Evolutionary conservation across 2,329 filamentous ascomycete species (phyloP), one percentile per base, ranked within the genome.

Genomic region (Shiraia sp.): DNA sequence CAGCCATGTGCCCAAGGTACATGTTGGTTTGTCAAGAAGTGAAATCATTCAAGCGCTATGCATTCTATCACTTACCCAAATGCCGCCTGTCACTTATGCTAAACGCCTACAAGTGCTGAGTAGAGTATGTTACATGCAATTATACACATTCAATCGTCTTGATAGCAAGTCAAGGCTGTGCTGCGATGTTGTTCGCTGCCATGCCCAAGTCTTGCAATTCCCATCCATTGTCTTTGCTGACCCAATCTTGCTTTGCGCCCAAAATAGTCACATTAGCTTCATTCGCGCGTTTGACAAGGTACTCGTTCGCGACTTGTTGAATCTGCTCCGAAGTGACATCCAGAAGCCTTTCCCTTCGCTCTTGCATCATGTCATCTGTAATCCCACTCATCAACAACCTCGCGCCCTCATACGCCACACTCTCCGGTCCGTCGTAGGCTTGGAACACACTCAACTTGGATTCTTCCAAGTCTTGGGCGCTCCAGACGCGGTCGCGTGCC

Each of bases 401-500:
- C 83, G 95, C 88, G 25, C 92, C 93, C 68, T 97, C 92, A 36
- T 87, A 79, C 65, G 87, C 93, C 15, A 97, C 90, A 27, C 88
- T 86, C 56, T 86, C 80, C 1, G 93, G 93, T 9, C 92, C 92
- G 69, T 99, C 93, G 8, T 96, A 81, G 25, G 81, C 78, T 70
- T 99, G 91, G 77, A 99, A 99, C 10, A 96, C 86, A 19, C 88
- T 90, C 27, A 99, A 82, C 73, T 99, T 99, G 49, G 93, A 93
- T 69, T 99, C 93, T 63, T 97, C 92, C 2, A 99, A 77, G 64
- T 99, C 91, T 26, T 86, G 83, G 16, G 87, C 83, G 1, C 83
- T 84, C 90, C 90, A 97, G 42, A 83, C 70, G 59, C 86, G 87
- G 54, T 95, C 86, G 9, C 83, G 78, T 0, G 91, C 93, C 83